Conservation (phyloP, 768 basidiomycete species). For the Rhizopogon roseolus region DNA sequence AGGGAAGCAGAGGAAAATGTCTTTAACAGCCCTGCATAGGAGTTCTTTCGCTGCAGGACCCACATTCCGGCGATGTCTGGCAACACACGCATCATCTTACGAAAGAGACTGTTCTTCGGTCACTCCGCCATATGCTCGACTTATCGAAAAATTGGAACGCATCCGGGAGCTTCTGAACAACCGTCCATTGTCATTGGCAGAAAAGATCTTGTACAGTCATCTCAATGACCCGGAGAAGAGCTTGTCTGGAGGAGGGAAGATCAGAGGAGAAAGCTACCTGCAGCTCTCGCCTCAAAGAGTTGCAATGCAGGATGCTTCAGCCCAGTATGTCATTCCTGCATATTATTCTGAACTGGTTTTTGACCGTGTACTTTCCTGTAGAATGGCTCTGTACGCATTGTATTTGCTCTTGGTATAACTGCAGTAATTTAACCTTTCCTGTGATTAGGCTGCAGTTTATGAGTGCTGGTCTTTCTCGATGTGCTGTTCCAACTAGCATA, state of each 20-base stretch:
- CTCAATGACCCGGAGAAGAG: constrained; percentile 73
- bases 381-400: constrained; percentile 73
- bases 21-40: constrained; percentile 14
- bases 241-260: constrained; percentile 56
- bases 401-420: not conserved
- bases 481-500: constrained; percentile 86
- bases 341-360: constrained; percentile 1
- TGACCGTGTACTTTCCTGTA: constrained; percentile 22
- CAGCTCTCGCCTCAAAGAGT: constrained; percentile 90
- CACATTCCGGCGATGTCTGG: constrained; percentile 28
- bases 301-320: constrained; percentile 94
- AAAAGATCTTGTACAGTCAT: constrained; percentile 97
- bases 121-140: constrained; percentile 75
- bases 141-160: constrained; percentile 64
- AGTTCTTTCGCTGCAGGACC: constrained; percentile 6
- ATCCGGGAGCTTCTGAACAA: constrained; percentile 66
- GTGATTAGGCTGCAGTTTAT: constrained; percentile 84
- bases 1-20: constrained; percentile 12
- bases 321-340: constrained; percentile 56
- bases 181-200: constrained; percentile 87
- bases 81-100: constrained; percentile 35
- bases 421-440: constrained; percentile 2
- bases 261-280: constrained; percentile 85
- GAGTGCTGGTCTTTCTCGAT: constrained; percentile 84
- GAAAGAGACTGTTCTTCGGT: constrained; percentile 67